phyloP scores from a whole-genome alignment of 129 eudicot genomes.

The Apium graveolens region DNA sequence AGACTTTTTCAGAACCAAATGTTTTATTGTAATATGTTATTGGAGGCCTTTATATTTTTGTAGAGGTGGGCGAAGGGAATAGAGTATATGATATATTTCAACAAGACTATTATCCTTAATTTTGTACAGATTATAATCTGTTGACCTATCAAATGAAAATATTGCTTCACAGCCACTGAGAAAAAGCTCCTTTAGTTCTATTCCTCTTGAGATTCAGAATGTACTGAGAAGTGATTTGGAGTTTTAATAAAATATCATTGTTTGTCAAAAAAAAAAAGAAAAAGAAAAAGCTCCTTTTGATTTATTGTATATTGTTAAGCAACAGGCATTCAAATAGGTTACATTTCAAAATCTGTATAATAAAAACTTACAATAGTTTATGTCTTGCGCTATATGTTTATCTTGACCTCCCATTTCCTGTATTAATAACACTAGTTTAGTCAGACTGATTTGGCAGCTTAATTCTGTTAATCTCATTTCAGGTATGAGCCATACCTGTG shows the following conservation, averaged over 20 bases:
- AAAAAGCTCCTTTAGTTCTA: no score
- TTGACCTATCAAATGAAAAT: neutral
- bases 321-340: no score
- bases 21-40: neutral
- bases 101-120: neutral
- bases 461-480: slow-evolving; percentile 17
- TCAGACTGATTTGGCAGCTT: slow-evolving; percentile 7
- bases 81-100: neutral
- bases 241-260: no score
- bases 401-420: neutral
- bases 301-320: no score
- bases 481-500: slow-evolving; percentile 95
- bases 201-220: no score
- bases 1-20: neutral
- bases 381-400: neutral
- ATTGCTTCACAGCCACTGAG: neutral
- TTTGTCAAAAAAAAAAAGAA: no score
- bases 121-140: neutral
- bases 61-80: neutral
- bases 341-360: no score
- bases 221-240: no score
- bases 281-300: no score
- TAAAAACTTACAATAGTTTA: no score
- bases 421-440: neutral
- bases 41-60: neutral